Conservation (phyloP, 169 alveolate genomes). For the Cryptosporidium ubiquitum region DNA sequence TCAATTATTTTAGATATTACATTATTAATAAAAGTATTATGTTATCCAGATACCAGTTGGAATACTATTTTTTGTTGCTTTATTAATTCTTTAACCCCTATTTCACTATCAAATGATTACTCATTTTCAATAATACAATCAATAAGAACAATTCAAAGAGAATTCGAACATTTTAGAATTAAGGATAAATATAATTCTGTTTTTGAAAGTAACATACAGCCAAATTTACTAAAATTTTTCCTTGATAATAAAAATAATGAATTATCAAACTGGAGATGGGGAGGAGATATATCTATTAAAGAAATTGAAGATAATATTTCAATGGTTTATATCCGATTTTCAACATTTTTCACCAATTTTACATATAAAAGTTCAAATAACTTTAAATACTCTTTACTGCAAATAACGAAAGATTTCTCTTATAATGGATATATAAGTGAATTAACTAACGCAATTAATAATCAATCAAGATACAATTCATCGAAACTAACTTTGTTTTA, state of each 20-base stretch:
- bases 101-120: background rate
- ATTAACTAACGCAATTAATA: background rate
- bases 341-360: constrained; percentile 23
- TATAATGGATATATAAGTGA: background rate
- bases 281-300: background rate
- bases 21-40: constrained; percentile 8
- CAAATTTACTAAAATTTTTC: background rate
- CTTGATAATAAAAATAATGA: background rate
- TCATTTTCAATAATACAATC: constrained; percentile 19
- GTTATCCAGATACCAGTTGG: constrained; percentile 9
- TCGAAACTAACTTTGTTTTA: constrained; percentile 24
- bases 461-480: background rate
- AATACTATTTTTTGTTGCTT: background rate
- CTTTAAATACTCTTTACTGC: constrained; percentile 10
- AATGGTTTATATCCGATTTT: constrained; percentile 14
- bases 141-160: constrained; percentile 26
- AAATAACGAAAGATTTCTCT: constrained; percentile 40
- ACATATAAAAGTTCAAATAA: background rate
- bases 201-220: background rate
- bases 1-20: constrained; percentile 34
- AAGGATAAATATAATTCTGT: background rate
- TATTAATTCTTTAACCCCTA: background rate
- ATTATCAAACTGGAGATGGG: background rate
- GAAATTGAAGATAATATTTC: background rate
- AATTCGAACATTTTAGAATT: background rate